These are phyloP conservation scores for Malus sieversii DNA, from an alignment of 306 rosid species.

Conservation along the genomic window DNA sequence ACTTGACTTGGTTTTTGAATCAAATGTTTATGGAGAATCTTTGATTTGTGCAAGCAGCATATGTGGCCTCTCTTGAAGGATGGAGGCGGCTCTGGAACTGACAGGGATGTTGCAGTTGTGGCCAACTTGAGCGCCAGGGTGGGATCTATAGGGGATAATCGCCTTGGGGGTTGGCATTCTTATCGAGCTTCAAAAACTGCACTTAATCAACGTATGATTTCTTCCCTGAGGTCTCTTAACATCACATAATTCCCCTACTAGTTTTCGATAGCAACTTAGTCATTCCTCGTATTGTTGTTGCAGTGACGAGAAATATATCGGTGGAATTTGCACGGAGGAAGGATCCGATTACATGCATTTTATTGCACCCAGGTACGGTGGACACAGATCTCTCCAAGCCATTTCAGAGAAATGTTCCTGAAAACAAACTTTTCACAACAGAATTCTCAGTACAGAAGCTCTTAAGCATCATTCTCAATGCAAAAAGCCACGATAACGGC, in stretches of 20 bases:
- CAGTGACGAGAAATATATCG: constrained; percentile 70
- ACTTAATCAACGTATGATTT: constrained; percentile 70
- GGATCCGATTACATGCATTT: constrained; percentile 68
- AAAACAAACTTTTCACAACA: constrained; percentile 69
- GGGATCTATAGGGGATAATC: constrained; percentile 88
- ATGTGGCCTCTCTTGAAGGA: constrained; percentile 90
- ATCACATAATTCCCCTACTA: not conserved
- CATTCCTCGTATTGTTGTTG: not conserved
- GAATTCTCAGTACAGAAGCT: constrained; percentile 79
- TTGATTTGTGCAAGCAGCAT: constrained; percentile 45
- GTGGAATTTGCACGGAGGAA: constrained; percentile 72
- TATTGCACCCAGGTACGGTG: constrained; percentile 94
- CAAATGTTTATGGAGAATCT: not conserved
- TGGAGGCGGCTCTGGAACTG: constrained; percentile 62
- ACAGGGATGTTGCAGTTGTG: constrained; percentile 60
- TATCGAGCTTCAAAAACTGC: constrained; percentile 91
- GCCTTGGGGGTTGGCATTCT: constrained; percentile 93
- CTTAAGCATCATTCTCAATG: constrained; percentile 51
- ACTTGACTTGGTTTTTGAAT: not conserved
- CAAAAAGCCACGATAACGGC: constrained; percentile 69
- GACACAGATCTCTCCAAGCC: constrained; percentile 95
- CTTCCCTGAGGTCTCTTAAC: constrained; percentile 7
- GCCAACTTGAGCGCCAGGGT: constrained; percentile 96
- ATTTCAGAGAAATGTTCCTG: constrained; percentile 77
- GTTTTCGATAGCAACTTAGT: too few relatives aligned